These are phyloP conservation scores for Trapa incisa DNA, from an alignment of 345 rosid genomes.

Conservation along the genomic window DNA sequence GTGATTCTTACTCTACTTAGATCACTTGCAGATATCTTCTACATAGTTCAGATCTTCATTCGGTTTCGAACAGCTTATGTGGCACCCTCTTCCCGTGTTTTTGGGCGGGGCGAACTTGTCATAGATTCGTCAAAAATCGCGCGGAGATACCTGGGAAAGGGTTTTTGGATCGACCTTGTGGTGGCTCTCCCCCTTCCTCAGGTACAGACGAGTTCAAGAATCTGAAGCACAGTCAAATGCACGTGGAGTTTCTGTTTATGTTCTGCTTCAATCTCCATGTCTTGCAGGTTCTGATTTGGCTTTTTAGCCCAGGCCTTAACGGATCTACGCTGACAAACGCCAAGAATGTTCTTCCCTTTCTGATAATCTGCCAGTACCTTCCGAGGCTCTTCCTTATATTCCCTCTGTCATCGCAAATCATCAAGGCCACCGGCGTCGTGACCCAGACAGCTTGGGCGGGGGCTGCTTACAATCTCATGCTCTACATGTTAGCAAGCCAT, in stretches of 20 bases:
- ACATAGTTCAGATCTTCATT: constrained; percentile 54
- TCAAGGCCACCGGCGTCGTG: constrained; percentile 74
- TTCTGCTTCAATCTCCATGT: constrained; percentile 5
- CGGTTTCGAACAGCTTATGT: constrained; percentile 68
- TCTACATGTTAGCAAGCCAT: constrained; percentile 96
- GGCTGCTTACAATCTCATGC: constrained; percentile 82
- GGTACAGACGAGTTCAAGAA: constrained; percentile 19
- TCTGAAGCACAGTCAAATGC: not conserved
- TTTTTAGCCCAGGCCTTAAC: constrained; percentile 50
- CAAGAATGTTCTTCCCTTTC: constrained; percentile 70
- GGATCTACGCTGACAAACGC: constrained; percentile 80
- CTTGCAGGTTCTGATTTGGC: constrained; percentile 71
- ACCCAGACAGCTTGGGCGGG: constrained; percentile 97
- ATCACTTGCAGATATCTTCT: constrained; percentile 65
- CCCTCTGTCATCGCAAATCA: constrained; percentile 68
- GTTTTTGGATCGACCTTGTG: constrained; percentile 57
- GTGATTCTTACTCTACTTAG: constrained; percentile 44
- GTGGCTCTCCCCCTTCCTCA: constrained; percentile 87
- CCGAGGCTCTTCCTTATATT: constrained; percentile 62
- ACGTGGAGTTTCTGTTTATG: not conserved
- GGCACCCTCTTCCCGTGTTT: constrained; percentile 81
- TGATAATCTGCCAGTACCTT: constrained; percentile 67
- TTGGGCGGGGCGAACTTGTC: constrained; percentile 87
- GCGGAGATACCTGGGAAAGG: constrained; percentile 36
- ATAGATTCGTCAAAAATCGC: constrained; percentile 56